Evolutionary conservation across 345 rosid species (phyloP), one percentile per base, ranked within the genome.

Genomic region (Raphanus raphanistrum): DNA sequence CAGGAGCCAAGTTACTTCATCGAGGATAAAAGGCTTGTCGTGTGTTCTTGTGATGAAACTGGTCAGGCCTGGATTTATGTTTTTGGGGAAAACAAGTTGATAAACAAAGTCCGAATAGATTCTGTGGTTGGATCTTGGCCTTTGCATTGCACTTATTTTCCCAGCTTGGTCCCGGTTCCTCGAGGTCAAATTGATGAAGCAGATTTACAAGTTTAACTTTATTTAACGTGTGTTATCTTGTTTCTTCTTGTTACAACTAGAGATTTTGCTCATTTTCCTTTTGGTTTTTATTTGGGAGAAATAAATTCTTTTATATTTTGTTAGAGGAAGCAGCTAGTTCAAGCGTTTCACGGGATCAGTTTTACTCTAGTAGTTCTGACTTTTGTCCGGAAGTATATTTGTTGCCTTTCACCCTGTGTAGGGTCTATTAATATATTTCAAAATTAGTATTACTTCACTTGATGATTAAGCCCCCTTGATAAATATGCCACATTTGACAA

Each of bases 161-260:
- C 59, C 59, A 54, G 27, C 59, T 54, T 54, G 59, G 59, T 54
- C 59, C 59, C 59, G 59, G 59, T 54, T 54, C 59, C 59, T 54
- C 59, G 27, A 50, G 59, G 26, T 8, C 58, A 52, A 52, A 52
- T 0, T 16, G 26, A 52, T 16, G 10, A 16, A 54, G 21, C 57
- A 50, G 58, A 52, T 1, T 52, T 52, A 52, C 58, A 15, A n/a
- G 58, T 52, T 52, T 52, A 15, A 52, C 15, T 52, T n/a, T 52
- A 52, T 52, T 16, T 38, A 38, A 52, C 21, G 58, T 52, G 25
- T 16, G 58, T 52, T 52, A 4, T 52, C 58, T 38, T 38, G 11
- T 38, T 38, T 38, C 45, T n/a, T 50, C 50, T 12, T n/a, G 21
- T 50, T 50, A 17, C 54, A 48, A 48, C 54, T 48, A 48, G 16